Evolutionary conservation across 139 green algal species (phyloP), one percentile per base, ranked within the genome.

Genomic region (Chlorella ohadii): DNA sequence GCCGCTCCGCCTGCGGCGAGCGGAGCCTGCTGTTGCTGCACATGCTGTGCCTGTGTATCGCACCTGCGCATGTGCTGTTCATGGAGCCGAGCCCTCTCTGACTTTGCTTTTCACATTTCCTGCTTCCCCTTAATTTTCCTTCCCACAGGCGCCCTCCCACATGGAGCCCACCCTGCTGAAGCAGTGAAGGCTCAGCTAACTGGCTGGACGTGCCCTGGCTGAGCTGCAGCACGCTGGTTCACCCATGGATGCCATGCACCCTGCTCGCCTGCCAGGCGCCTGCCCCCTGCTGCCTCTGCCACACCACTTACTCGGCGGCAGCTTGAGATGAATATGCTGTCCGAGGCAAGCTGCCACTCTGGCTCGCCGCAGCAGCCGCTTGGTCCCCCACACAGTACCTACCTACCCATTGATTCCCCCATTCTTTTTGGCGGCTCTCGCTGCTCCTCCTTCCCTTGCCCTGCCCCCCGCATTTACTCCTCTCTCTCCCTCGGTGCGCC

Each of bases 111-210:
- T 44, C n/a, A n/a, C n/a, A n/a, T n/a, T 12, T 15, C 31, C 31
- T 28, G 31, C 65, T 41, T 34, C 7, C 4, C 17, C 4, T 28
- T 23, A 2, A n/a, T 3, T 11, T 11, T 36, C 5, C 17, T 6
- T 16, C 33, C 34, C 31, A 36, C 68, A 75, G 68, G 88, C 92
- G 20, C 96, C 96, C 0, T 36, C 61, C 13, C 89, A 94, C 76
- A 96, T 96, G 88, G 87, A 97, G 90, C 92, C 94, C 12, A 92
- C 86, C 9, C 90, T 98, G 34, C 38, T 96, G 22, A 44, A 59
- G 51, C 51, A 59, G 51, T 59, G 44, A 59, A 22, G 51, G 51
- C 9, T 13, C 44, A 51, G 44, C 44, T 11, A 16, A 16, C 6
- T 11, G 11, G 11, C 44, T 55, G 44, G 44, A 6, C 11, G 44